phyloP scores from a whole-genome alignment of 176 grass and related monocot species.

The Cocos nucifera region DNA sequence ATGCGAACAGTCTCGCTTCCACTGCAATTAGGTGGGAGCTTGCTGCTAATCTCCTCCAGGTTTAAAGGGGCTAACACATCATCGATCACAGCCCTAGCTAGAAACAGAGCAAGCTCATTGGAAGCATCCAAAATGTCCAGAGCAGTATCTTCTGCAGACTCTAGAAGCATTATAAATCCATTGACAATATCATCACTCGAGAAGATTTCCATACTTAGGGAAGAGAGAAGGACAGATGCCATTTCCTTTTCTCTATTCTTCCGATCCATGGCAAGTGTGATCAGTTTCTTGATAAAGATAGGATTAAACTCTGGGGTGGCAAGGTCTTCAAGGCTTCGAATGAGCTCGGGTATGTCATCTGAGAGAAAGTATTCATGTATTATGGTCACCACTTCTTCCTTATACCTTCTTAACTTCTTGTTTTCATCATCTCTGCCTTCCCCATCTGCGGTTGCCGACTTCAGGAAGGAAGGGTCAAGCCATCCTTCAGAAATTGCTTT shows the following conservation, averaged over 20 bases:
- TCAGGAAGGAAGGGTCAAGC: constrained; percentile 14
- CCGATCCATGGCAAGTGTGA: constrained; percentile 24
- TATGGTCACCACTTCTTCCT: constrained; percentile 14
- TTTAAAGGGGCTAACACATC: constrained; percentile 12
- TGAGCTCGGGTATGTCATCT: constrained; percentile 16
- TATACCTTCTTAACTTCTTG: constrained; percentile 13
- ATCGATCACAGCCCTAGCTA: constrained; percentile 19
- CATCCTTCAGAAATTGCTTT: constrained; percentile 13
- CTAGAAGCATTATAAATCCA: constrained; percentile 13
- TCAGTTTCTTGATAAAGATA: constrained; percentile 20
- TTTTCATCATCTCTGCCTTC: not conserved
- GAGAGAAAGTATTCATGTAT: constrained; percentile 20
- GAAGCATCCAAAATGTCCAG: constrained; percentile 20
- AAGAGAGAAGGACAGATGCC: constrained; percentile 12
- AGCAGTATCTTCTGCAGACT: constrained; percentile 11
- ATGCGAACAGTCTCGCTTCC: constrained; percentile 8
- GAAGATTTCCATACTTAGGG: constrained; percentile 11
- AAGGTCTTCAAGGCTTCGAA: constrained; percentile 11
- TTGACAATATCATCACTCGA: constrained; percentile 19
- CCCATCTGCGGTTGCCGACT: not conserved
- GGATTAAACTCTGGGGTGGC: constrained; percentile 9
- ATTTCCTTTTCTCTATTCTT: constrained; percentile 23
- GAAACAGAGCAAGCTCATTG: constrained; percentile 9
- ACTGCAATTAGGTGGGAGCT: constrained; percentile 7
- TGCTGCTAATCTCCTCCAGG: constrained; percentile 16